Percentiles rank a stretch among this genome's conserved stretches.
These are phyloP conservation scores for Gnomoniopsis sp. DNA, from an alignment of 2,329 filamentous ascomycete species.

Conservation along the genomic window DNA sequence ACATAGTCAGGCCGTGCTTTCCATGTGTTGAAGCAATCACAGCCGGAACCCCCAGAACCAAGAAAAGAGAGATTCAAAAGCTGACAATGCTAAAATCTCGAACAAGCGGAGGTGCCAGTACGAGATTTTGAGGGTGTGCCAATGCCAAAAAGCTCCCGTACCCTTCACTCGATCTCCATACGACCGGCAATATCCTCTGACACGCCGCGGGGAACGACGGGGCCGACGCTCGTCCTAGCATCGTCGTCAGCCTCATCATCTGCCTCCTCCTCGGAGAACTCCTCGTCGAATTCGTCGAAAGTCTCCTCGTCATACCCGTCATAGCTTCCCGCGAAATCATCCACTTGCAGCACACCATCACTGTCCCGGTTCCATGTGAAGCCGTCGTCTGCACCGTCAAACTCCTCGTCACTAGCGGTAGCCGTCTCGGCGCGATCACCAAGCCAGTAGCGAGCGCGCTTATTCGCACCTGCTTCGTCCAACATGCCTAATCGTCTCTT, in stretches of 20 bases:
- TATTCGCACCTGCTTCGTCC: slow-evolving; percentile 55
- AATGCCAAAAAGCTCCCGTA: background rate
- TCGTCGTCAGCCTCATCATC: slow-evolving; percentile 38
- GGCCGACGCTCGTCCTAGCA: slow-evolving; percentile 30
- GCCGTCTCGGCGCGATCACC: slow-evolving; percentile 60
- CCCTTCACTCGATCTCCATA: slow-evolving; percentile 55
- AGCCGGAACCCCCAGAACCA: slow-evolving; percentile 1
- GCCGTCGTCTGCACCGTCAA: slow-evolving; percentile 47
- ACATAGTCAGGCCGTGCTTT: background rate
- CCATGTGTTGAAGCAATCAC: slow-evolving; percentile 13
- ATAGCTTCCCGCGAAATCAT: slow-evolving; percentile 43
- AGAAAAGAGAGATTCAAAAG: background rate
- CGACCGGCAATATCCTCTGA: slow-evolving; percentile 61
- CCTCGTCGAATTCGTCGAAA: slow-evolving; percentile 34
- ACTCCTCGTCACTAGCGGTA: slow-evolving; percentile 41
- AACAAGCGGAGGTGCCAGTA: background rate
- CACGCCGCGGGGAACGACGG: slow-evolving; percentile 45
- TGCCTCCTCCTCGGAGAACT: slow-evolving; percentile 26
- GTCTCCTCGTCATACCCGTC: slow-evolving; percentile 47
- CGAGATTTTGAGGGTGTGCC: background rate
- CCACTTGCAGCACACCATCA: slow-evolving; percentile 55
- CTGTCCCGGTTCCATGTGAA: slow-evolving; percentile 57
- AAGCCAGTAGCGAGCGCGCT: slow-evolving; percentile 86
- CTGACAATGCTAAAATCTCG: background rate
- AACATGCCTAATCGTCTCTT: slow-evolving; percentile 27